A percentile compares a stretch with the other conserved stretches of the same genome.
Conservation (phyloP, 1,139 yeast species). For the Arxiozyma heterogenica region DNA sequence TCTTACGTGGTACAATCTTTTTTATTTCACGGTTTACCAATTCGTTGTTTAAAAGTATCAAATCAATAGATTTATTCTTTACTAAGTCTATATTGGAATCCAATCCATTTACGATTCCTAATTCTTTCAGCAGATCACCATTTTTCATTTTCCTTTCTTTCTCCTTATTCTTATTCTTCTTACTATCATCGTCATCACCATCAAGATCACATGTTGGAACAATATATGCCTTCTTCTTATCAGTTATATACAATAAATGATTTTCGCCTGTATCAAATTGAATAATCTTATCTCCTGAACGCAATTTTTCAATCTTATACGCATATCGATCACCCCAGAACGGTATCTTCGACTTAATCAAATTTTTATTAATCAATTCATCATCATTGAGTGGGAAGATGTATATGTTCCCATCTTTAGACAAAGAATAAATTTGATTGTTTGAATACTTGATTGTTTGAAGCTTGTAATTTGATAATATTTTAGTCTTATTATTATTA, state of each 20-base stretch:
- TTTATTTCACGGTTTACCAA: not conserved
- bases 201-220: slow-evolving; percentile 43
- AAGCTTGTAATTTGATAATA: not conserved
- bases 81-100: slow-evolving; percentile 7
- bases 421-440: slow-evolving; percentile 1
- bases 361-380: not conserved
- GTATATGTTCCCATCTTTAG: not conserved
- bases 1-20: slow-evolving; percentile 32
- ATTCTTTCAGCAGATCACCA: slow-evolving; percentile 58
- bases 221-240: slow-evolving; percentile 55
- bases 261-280: slow-evolving; percentile 52
- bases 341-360: not conserved
- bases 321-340: not conserved
- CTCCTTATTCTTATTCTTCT: slow-evolving; percentile 6
- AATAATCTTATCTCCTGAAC: slow-evolving; percentile 39
- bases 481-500: not conserved
- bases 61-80: not conserved
- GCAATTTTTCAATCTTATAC: slow-evolving; percentile 5
- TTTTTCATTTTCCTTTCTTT: slow-evolving; percentile 3
- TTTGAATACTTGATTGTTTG: not conserved
- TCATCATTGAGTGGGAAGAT: not conserved
- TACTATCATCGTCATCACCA: too few relatives aligned
- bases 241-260: slow-evolving; percentile 57
- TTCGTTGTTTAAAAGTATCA: slow-evolving; percentile 16
- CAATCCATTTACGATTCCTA: slow-evolving; percentile 52